Evolutionary conservation across 345 rosid species (phyloP), one percentile per base, ranked within the genome.

Genomic region (Orychophragmus violaceus): DNA sequence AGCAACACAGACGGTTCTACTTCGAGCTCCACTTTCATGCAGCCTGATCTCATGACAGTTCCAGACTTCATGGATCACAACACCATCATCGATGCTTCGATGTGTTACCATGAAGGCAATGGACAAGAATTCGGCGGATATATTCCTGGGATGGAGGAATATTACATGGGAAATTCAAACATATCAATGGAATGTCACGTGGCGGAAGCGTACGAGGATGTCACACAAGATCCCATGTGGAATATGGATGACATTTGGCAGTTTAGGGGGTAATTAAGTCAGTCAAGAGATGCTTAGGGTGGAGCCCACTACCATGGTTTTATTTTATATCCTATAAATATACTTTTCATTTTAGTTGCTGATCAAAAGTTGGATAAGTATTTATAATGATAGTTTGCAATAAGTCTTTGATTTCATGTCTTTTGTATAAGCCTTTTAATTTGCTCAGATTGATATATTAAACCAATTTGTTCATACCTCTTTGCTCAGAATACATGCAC

Each of bases 201-300:
- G 85, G 74, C 51, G 0, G 82, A 56, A 83, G 16, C 23, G 10
- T 64, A 69, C 44, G 66, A 77, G 70, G 84, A 83, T 66, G 52
- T 78, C 23, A 80, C 75, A 46, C 70, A 45, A 54, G 94, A 87
- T 64, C 66, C 80, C 18, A 70, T 77, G 54, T 90, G 97, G 95
- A 81, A 74, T 76, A 62, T 76, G 76, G 94, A 87, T 64, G 86
- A 86, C 71, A 75, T 80, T 67, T 91, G 94, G 87, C 86, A 80
- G 71, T 76, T 79, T 63, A 82, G 84, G 79, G 82, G 78, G 66
- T 62, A 36, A 62, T 71, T 61, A 60, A 70, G 61, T 51, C 23
- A 37, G 27, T 59, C 41, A 37, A 62, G 74, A 68, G 54, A 78
- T 54, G 42, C 6, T 36, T 36, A 36, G 17, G 17, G 18, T 39